Evolutionary conservation across 1,284 basidiomycete genomes (phyloP).

Genomic region (Rhodotorula sp.): DNA sequence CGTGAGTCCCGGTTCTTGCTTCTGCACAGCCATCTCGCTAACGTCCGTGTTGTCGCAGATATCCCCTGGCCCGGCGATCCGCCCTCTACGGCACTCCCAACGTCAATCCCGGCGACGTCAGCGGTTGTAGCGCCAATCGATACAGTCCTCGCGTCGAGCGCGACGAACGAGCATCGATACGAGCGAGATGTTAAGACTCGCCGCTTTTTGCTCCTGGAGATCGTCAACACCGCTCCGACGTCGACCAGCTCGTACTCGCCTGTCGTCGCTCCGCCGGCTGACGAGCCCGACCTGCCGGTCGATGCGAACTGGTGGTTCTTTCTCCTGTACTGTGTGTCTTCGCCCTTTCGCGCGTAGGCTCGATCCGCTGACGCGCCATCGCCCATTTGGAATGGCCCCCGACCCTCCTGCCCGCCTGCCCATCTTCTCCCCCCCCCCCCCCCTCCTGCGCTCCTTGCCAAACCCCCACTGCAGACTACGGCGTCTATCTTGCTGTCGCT

Average conservation of each 20-base stretch:
- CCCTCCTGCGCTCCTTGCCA: no score
- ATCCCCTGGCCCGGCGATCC: conserved; percentile 13
- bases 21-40: not conserved
- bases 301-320: conserved; percentile 56
- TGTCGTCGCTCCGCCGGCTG: not conserved
- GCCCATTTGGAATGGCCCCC: no score
- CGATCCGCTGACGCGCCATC: no score
- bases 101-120: not conserved
- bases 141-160: not conserved
- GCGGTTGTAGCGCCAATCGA: not conserved
- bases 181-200: not conserved
- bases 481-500: conserved; percentile 52
- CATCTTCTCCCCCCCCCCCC: not conserved
- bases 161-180: not conserved
- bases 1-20: conserved; percentile 43
- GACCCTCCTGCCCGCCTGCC: not conserved
- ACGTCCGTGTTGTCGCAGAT: not conserved
- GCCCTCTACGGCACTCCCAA: no score
- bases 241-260: no score
- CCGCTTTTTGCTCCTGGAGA: not conserved
- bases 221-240: not conserved
- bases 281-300: conserved; percentile 45
- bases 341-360: no score
- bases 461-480: conserved; percentile 40
- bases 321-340: conserved; percentile 48